phyloP scores from a whole-genome alignment of 2,329 filamentous ascomycete species.

The Lachnellula occidentalis region DNA sequence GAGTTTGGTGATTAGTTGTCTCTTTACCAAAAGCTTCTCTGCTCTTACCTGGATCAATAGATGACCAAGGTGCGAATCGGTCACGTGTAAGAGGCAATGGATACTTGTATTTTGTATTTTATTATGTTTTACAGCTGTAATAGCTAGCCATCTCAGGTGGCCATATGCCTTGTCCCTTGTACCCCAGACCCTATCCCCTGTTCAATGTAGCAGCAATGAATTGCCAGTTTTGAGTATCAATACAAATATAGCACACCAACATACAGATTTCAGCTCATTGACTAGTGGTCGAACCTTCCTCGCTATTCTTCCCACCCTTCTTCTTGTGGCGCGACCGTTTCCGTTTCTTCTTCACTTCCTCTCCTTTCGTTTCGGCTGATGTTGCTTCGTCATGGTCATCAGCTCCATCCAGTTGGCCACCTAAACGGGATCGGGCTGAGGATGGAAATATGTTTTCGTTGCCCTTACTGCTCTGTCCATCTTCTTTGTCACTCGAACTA shows the following conservation, averaged over 20 bases:
- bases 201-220: not conserved
- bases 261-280: not conserved
- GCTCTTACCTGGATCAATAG: not conserved
- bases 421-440: not conserved
- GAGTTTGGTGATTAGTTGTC: too few species aligned
- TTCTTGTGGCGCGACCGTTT: constrained; percentile 22
- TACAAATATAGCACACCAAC: not conserved
- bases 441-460: not conserved
- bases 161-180: too few species aligned
- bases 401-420: not conserved
- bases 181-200: not conserved
- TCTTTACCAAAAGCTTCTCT: too few species aligned
- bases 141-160: too few species aligned
- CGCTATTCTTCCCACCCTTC: constrained; percentile 21
- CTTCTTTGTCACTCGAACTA: constrained; percentile 22
- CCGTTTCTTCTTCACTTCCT: constrained; percentile 26
- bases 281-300: constrained; percentile 11
- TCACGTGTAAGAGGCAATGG: not conserved
- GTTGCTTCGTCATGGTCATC: not conserved
- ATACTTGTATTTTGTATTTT: not conserved
- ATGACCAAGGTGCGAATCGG: not conserved
- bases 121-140: too few species aligned
- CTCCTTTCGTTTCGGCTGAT: constrained; percentile 7
- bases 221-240: not conserved
- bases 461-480: not conserved